phyloP scores from a whole-genome alignment of 805 yeast genomes.

The Cyberlindnera mrakii region DNA sequence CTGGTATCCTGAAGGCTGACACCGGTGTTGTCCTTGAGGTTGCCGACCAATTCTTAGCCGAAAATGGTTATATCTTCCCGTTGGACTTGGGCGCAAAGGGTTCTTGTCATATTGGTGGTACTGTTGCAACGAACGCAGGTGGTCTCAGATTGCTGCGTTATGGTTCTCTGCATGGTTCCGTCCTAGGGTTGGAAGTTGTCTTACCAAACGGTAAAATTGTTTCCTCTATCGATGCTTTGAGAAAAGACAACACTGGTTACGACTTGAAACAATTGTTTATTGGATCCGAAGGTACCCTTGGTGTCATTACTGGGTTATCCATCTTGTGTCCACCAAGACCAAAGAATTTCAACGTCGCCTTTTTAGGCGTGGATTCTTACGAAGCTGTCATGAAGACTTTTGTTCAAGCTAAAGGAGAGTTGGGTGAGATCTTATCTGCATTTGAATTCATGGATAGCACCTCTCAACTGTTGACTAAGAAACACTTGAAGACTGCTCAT shows the following conservation, averaged over 20 bases:
- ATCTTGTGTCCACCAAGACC: constrained; percentile 89
- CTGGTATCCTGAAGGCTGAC: constrained; percentile 84
- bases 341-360: constrained; percentile 78
- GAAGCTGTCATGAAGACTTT: constrained; percentile 83
- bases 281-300: constrained; percentile 92
- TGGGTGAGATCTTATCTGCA: constrained; percentile 83
- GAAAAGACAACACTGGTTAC: constrained; percentile 95
- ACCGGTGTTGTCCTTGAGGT: constrained; percentile 86
- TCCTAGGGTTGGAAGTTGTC: constrained; percentile 89
- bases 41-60: constrained; percentile 74
- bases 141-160: constrained; percentile 83
- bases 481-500: constrained; percentile 54
- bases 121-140: constrained; percentile 94
- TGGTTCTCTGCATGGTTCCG: constrained; percentile 90
- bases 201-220: constrained; percentile 81
- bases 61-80: constrained; percentile 87
- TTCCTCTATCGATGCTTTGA: constrained; percentile 73
- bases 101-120: constrained; percentile 93
- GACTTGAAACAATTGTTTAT: constrained; percentile 89
- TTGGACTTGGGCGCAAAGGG: constrained; percentile 95
- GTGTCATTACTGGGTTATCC: constrained; percentile 85
- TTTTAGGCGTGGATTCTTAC: constrained; percentile 74
- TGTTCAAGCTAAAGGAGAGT: constrained; percentile 67
- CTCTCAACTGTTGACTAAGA: constrained; percentile 58
- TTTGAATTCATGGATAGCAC: constrained; percentile 88